Percentiles rank a stretch among this genome's conserved stretches.
phyloP scores from a whole-genome alignment of 176 grass and related monocot genomes.

The sorghum (Sorghum bicolor) region DNA sequence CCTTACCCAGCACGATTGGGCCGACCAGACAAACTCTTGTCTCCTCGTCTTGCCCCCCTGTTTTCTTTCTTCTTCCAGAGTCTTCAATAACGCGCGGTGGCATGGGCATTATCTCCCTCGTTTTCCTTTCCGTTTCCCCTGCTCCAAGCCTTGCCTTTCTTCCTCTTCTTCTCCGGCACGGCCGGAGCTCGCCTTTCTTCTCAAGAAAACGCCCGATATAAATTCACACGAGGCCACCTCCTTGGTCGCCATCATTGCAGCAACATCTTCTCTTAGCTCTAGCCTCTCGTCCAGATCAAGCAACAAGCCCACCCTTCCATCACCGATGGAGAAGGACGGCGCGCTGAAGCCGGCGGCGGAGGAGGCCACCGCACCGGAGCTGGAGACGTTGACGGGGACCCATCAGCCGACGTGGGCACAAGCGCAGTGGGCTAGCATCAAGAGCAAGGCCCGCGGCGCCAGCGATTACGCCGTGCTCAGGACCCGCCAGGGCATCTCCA shows the following conservation, averaged over 20 bases:
- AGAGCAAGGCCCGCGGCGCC: not conserved
- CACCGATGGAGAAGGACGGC: not conserved
- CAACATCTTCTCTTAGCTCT: not conserved
- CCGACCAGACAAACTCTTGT: not conserved
- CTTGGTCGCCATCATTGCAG: not conserved
- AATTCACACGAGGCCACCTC: not conserved
- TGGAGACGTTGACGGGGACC: not conserved
- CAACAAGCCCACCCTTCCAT: not conserved
- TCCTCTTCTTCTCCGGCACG: not conserved
- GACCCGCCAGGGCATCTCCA: not conserved
- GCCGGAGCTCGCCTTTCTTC: not conserved
- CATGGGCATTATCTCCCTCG: too few species aligned
- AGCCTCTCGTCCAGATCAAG: not conserved
- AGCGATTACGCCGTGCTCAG: not conserved
- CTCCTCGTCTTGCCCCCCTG: too few species aligned
- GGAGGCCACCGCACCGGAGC: not conserved
- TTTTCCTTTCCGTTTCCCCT: not conserved
- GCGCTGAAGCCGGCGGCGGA: not conserved
- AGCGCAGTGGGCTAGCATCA: constrained; percentile 31
- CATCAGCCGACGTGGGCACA: not conserved
- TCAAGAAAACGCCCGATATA: constrained; percentile 7
- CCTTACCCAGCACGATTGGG: not conserved
- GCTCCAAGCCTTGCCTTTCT: not conserved
- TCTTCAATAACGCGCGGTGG: not conserved
- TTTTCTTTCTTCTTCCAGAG: not conserved